Percentiles rank a stretch among this genome's conserved stretches.
These are phyloP conservation scores for Letharia columbiana DNA, from an alignment of 495 filamentous ascomycete species.

Conservation along the genomic window DNA sequence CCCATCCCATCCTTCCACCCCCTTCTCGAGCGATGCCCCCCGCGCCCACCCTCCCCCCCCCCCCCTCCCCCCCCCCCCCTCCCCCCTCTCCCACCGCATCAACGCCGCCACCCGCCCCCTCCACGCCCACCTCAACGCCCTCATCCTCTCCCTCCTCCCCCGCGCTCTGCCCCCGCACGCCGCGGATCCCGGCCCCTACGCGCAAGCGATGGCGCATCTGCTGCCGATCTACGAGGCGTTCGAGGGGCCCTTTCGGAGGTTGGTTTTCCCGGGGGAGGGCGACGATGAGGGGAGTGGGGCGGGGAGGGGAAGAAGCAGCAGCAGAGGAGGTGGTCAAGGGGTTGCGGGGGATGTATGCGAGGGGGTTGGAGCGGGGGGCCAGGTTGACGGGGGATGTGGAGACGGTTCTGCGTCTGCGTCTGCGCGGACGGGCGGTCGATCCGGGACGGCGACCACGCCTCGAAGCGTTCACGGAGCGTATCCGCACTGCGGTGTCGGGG, in stretches of 20 bases:
- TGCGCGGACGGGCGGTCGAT: no score
- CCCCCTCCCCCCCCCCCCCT: not conserved
- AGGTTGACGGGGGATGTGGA: constrained; percentile 22
- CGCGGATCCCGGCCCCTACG: constrained; percentile 30
- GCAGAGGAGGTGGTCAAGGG: not conserved
- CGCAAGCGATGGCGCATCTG: constrained; percentile 36
- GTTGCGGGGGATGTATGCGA: constrained; percentile 13
- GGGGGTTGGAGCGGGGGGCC: constrained; percentile 19
- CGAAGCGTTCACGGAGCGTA: constrained; percentile 30
- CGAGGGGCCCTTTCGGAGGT: constrained; percentile 24
- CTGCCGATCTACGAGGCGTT: constrained; percentile 39
- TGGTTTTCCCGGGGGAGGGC: constrained; percentile 1
- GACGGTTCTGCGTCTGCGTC: no score
- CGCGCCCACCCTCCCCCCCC: no score
- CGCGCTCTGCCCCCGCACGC: constrained; percentile 34
- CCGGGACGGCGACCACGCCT: not conserved
- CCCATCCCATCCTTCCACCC: no score
- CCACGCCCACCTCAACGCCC: constrained; percentile 40
- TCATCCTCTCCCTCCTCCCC: constrained; percentile 39
- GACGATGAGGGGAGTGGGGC: constrained; percentile 11
- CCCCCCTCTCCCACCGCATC: constrained; percentile 7
- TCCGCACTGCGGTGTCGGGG: constrained; percentile 23
- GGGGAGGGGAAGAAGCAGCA: not conserved
- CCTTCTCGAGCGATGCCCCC: no score
- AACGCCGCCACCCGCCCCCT: constrained; percentile 28